Conservation (phyloP, 495 filamentous ascomycete genomes). For the Penicillium desertorum region DNA sequence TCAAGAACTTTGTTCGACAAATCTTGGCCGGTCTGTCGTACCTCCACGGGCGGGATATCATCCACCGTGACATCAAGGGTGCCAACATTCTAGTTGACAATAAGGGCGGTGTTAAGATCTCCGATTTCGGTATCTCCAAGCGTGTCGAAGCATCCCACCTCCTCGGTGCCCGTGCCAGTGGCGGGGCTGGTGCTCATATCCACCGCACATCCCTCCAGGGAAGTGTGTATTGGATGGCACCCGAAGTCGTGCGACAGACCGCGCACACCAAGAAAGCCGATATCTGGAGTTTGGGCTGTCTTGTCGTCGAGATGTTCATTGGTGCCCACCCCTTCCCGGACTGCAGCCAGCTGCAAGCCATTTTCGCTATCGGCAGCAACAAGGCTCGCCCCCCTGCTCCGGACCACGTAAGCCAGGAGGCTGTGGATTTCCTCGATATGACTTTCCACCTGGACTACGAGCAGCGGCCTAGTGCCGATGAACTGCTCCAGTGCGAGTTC, state of each 20-base stretch:
- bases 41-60: conserved; percentile 91
- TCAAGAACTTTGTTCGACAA: conserved; percentile 95
- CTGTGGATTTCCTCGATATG: conserved; percentile 77
- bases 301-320: conserved; percentile 99
- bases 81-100: conserved; percentile 99
- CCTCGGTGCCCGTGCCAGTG: conserved; percentile 55
- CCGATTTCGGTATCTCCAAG: conserved; percentile 98
- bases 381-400: conserved; percentile 89
- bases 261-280: conserved; percentile 99
- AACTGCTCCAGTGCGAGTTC: conserved; percentile 79
- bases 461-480: conserved; percentile 85
- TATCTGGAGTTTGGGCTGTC: conserved; percentile 95
- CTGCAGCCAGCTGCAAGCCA: conserved; percentile 94
- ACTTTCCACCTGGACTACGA: conserved; percentile 97
- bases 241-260: conserved; percentile 96
- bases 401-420: conserved; percentile 79
- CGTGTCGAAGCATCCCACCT: conserved; percentile 80
- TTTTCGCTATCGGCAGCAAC: conserved; percentile 93
- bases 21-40: conserved; percentile 95
- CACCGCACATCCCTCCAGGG: conserved; percentile 92
- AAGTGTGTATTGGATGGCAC: conserved; percentile 99
- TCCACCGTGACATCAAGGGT: conserved; percentile 98
- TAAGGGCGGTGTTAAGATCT: conserved; percentile 98
- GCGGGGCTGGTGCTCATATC: conserved; percentile 56
- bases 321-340: conserved; percentile 95